phyloP scores from a whole-genome alignment of 371 early-diverging fungal genomes.

The Mortierella sp. region DNA sequence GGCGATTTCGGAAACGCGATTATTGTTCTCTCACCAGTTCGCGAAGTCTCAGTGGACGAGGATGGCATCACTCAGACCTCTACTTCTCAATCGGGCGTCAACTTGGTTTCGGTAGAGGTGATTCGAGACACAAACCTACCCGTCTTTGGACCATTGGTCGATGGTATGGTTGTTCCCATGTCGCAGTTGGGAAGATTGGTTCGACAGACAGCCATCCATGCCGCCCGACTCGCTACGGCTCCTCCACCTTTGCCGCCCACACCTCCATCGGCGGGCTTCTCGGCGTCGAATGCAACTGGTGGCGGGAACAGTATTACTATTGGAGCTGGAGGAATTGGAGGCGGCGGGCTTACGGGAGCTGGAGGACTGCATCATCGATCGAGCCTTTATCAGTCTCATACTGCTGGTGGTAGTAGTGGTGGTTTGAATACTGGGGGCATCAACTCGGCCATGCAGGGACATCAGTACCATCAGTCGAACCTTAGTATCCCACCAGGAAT shows the following conservation, averaged over 20 bases:
- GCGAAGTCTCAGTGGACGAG: slow-evolving; percentile 20
- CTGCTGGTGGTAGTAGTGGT: background rate
- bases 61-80: background rate
- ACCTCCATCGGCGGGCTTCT: slow-evolving; percentile 27
- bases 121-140: slow-evolving; percentile 80
- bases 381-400: slow-evolving; percentile 13
- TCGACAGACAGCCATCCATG: slow-evolving; percentile 87
- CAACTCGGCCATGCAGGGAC: slow-evolving; percentile 35
- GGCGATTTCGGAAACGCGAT: slow-evolving; percentile 98
- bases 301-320: background rate
- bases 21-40: slow-evolving; percentile 89
- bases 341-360: slow-evolving; percentile 1
- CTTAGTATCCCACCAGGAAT: background rate
- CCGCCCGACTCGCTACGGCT: slow-evolving; percentile 37
- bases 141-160: slow-evolving; percentile 89
- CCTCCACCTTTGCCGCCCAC: slow-evolving; percentile 53
- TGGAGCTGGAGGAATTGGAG: background rate
- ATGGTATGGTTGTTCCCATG: slow-evolving; percentile 85
- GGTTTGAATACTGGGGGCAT: slow-evolving; percentile 9
- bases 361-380: slow-evolving; percentile 21
- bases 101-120: slow-evolving; percentile 80
- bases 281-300: background rate
- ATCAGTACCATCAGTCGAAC: slow-evolving; percentile 36
- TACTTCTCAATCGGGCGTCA: slow-evolving; percentile 43
- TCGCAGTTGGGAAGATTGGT: slow-evolving; percentile 85